Evolutionary conservation across 495 filamentous ascomycete species (phyloP), one percentile per base, ranked within the genome.

Genomic region (Bacidia rubella): DNA sequence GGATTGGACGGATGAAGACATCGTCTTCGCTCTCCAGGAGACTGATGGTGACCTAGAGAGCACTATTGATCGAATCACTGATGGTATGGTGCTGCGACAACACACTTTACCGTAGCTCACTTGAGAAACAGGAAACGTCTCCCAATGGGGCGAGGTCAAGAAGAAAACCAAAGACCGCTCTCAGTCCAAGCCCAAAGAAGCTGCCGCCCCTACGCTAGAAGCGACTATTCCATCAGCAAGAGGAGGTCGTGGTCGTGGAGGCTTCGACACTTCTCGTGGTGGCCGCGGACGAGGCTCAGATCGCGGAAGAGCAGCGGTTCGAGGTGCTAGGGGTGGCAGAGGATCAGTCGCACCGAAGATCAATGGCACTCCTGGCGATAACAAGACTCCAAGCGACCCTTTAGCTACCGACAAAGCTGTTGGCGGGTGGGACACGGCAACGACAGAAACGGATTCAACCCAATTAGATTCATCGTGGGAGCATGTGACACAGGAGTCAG

Each of bases 91-190:
- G 41, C 35, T 38, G 21, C 27, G 21, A 39, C 35, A 7, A 44
- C 41, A 9, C 17, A n/a, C 48, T 21, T n/a, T n/a, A n/a, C 9
- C 50, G 15, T 12, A 47, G 17, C 23, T 50, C n/a, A n/a, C 68
- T 59, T 56, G 12, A 23, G 15, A n/a, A 44, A 25, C 62, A 96
- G 90, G 90, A 57, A 82, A 81, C 52, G 84, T 95, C 59, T 80
- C 88, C 56, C 88, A 90, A 74, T 99, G 93, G 85, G 86, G 82
- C 55, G 88, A 95, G 68, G 89, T 97, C 62, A 87, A 90, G 70
- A 95, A 94, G 76, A 82, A 83, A 66, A 83, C 81, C 63, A 86
- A 88, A 68, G 86, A 92, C 63, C 75, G 86, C 57, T 75, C 79
- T 59, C 82, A 81, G 56, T 78, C 90, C 48, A 99, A 95, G 75